Percentiles rank a stretch among this genome's conserved stretches.
phyloP scores from a whole-genome alignment of 2,329 filamentous ascomycete genomes.

The Aspergillus sp. region DNA sequence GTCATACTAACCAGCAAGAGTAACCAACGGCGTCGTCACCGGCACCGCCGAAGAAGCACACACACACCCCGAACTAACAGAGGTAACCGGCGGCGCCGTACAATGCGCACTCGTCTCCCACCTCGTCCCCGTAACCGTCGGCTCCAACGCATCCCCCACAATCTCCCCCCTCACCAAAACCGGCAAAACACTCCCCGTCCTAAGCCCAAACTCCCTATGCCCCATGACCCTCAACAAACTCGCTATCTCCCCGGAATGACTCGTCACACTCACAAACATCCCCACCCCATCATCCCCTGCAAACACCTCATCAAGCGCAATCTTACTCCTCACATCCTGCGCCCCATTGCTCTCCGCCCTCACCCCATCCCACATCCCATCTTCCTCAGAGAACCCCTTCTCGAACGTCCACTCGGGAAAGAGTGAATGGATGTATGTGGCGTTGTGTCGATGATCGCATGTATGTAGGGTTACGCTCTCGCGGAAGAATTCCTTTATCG shows the following conservation, averaged over 20 bases:
- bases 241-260: constrained; percentile 59
- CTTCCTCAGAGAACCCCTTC: constrained; percentile 54
- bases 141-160: constrained; percentile 3
- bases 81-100: constrained; percentile 35
- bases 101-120: constrained; percentile 36
- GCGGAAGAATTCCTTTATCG: constrained; percentile 59
- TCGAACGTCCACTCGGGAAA: constrained; percentile 57
- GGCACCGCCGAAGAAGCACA: constrained; percentile 32
- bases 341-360: constrained; percentile 50
- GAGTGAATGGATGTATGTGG: constrained; percentile 48
- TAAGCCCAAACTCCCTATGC: constrained; percentile 49
- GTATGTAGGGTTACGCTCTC: constrained; percentile 63
- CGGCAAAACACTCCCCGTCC: constrained; percentile 52
- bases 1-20: neutral
- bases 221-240: constrained; percentile 50
- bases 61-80: constrained; percentile 28
- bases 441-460: constrained; percentile 57
- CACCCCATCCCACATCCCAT: constrained; percentile 56
- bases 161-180: constrained; percentile 51
- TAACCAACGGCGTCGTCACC: constrained; percentile 32
- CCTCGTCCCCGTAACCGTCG: constrained; percentile 18
- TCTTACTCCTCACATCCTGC: constrained; percentile 48
- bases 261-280: constrained; percentile 56
- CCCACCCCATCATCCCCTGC: constrained; percentile 35
- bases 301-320: constrained; percentile 56